Conservation (phyloP, 768 basidiomycete species). For the Mrakia gelida region DNA sequence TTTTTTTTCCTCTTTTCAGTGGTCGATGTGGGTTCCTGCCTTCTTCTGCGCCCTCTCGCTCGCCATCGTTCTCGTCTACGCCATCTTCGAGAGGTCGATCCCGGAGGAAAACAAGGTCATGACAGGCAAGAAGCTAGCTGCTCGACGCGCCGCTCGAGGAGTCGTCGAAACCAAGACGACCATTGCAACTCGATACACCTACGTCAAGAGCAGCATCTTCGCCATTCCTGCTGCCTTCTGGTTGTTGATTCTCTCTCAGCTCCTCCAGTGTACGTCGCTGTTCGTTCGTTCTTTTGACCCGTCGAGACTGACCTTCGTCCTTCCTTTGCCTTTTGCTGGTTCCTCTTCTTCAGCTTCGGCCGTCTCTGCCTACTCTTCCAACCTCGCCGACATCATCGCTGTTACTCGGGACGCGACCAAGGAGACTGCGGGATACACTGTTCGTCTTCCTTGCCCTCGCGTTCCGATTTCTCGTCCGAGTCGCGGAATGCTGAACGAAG, state of each 20-base stretch:
- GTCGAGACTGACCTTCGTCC: neutral
- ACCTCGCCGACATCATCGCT: slow-evolving; percentile 38
- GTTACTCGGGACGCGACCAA: slow-evolving; percentile 25
- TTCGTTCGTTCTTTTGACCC: neutral
- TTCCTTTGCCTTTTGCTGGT: too few species aligned
- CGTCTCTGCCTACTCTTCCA: slow-evolving; percentile 39
- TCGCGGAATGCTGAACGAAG: too few species aligned
- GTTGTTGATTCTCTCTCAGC: slow-evolving; percentile 29
- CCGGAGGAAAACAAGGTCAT: slow-evolving; percentile 33
- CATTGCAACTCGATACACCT: neutral
- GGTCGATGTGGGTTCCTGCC: slow-evolving; percentile 36
- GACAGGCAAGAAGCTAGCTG: slow-evolving; percentile 17
- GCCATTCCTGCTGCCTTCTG: slow-evolving; percentile 32
- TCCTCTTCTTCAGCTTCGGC: slow-evolving; percentile 32
- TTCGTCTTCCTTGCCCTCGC: slow-evolving; percentile 18
- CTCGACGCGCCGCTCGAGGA: neutral
- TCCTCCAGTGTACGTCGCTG: slow-evolving; percentile 34
- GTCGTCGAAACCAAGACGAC: neutral
- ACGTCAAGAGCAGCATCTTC: slow-evolving; percentile 14
- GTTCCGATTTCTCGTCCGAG: neutral
- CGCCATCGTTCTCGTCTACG: slow-evolving; percentile 37
- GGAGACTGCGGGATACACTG: slow-evolving; percentile 43
- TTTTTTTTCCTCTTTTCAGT: neutral
- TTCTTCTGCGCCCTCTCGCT: slow-evolving; percentile 39
- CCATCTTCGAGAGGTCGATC: slow-evolving; percentile 37